phyloP scores from a whole-genome alignment of 352 stramenopile species.

The Phytophthora boehmeriae region DNA sequence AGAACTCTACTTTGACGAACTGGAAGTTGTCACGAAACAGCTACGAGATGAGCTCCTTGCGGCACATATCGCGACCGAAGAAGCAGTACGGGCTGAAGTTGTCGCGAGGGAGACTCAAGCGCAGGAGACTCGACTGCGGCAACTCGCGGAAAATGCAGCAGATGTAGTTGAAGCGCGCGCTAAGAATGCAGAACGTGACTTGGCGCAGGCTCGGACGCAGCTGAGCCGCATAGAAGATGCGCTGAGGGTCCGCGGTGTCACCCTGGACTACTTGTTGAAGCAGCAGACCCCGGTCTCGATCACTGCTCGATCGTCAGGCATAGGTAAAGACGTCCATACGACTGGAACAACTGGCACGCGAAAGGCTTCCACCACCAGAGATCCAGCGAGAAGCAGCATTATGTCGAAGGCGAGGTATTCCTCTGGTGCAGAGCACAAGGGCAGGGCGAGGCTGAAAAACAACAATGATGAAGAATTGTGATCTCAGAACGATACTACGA shows the following conservation, averaged over 20 bases:
- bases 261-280: slow-evolving; percentile 68
- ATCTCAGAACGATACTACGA: not conserved
- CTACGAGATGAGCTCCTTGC: slow-evolving; percentile 41
- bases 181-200: slow-evolving; percentile 40
- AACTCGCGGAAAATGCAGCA: slow-evolving; percentile 51
- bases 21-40: slow-evolving; percentile 34
- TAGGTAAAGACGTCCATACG: slow-evolving; percentile 2
- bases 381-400: slow-evolving; percentile 9
- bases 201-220: slow-evolving; percentile 33
- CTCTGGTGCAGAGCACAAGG: not conserved
- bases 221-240: slow-evolving; percentile 49
- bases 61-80: slow-evolving; percentile 30
- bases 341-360: not conserved
- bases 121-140: slow-evolving; percentile 45
- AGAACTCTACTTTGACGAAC: slow-evolving; percentile 22
- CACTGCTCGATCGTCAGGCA: not conserved
- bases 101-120: slow-evolving; percentile 41
- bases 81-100: slow-evolving; percentile 34
- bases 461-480: slow-evolving; percentile 36
- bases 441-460: slow-evolving; percentile 6
- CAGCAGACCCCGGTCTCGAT: slow-evolving; percentile 22
- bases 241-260: slow-evolving; percentile 65
- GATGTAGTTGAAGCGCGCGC: slow-evolving; percentile 49
- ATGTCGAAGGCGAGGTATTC: slow-evolving; percentile 7
- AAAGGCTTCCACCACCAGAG: not conserved